Conservation (phyloP, 352 stramenopile genomes). For the Pythium sukuiense region DNA sequence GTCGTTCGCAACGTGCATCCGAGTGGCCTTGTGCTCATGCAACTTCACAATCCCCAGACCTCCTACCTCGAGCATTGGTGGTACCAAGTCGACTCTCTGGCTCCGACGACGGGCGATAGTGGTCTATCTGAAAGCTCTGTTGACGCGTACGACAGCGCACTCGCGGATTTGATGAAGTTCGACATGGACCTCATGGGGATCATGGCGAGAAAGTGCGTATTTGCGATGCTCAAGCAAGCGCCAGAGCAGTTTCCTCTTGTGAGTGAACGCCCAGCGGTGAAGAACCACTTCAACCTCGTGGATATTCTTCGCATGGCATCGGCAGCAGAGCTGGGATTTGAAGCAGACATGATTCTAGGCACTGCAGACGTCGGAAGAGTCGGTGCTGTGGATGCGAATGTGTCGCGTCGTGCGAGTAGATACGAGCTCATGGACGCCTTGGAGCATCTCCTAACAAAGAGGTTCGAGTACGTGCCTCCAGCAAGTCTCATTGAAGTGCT, state of each 20-base stretch:
- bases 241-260: conserved; percentile 57
- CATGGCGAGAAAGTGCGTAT: conserved; percentile 60
- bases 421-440: conserved; percentile 43
- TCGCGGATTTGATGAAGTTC: conserved; percentile 33
- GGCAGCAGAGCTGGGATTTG: conserved; percentile 51
- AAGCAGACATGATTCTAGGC: conserved; percentile 37
- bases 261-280: conserved; percentile 19
- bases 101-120: conserved; percentile 15
- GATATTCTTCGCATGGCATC: conserved; percentile 58
- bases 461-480: conserved; percentile 42
- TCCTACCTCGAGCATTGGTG: conserved; percentile 64
- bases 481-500: not conserved
- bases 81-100: conserved; percentile 62
- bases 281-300: conserved; percentile 46
- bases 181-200: conserved; percentile 56
- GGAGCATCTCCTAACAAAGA: conserved; percentile 49
- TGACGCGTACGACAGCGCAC: conserved; percentile 41
- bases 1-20: conserved; percentile 50
- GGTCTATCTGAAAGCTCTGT: conserved; percentile 40
- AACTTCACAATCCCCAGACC: conserved; percentile 54
- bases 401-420: not conserved
- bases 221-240: conserved; percentile 52
- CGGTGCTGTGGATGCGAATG: not conserved
- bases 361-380: conserved; percentile 12
- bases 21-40: conserved; percentile 58